Evolutionary conservation across 2,329 filamentous ascomycete species (phyloP), one percentile per base, ranked within the genome.

Genomic region (Epicoccum sorghinum): DNA sequence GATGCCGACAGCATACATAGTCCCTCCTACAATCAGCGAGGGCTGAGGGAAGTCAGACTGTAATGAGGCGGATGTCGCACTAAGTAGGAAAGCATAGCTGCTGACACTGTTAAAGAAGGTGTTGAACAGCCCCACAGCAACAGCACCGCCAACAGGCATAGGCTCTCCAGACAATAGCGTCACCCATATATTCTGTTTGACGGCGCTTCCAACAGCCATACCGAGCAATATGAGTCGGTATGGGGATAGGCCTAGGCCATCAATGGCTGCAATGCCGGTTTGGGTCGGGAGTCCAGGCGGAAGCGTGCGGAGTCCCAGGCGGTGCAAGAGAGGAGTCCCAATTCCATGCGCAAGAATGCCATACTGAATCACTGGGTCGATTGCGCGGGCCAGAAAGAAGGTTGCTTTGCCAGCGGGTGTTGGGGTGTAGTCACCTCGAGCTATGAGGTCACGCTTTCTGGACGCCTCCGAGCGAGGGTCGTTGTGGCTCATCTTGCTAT

Each of bases 121-220:
- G 69, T 88, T 88, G 76, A 82, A 84, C 2, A 68, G 45, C 12
- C 74, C 72, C 12, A 88, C 76, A 2, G 69, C 52, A 0, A 78
- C 37, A 0, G 83, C 83, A 2, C 72, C 68, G 0, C 40, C 22
- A 0, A 78, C 71, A 0, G 74, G 74, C 71, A 87, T 81, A 10
- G 80, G 76, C 59, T 86, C 83, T 41, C 78, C 71, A 14, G 77
- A 79, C 2, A 84, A 68, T 24, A 60, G 62, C 1, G 76, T 64
- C 12, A 81, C 71, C 81, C 82, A 84, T 70, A 81, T 80, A 62
- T 82, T 79, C 55, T 87, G 84, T 74, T 87, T 87, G 25, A 80
- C 52, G 23, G 78, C 75, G 35, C 76, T 78, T 48, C 80, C 84
- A 37, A 78, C 72, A 22, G 80, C 75, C 81, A 87, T 84, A 47